Evolutionary conservation across 2,329 filamentous ascomycete species (phyloP), one percentile per base, ranked within the genome.

Genomic region (Ophiosphaerella korrae): DNA sequence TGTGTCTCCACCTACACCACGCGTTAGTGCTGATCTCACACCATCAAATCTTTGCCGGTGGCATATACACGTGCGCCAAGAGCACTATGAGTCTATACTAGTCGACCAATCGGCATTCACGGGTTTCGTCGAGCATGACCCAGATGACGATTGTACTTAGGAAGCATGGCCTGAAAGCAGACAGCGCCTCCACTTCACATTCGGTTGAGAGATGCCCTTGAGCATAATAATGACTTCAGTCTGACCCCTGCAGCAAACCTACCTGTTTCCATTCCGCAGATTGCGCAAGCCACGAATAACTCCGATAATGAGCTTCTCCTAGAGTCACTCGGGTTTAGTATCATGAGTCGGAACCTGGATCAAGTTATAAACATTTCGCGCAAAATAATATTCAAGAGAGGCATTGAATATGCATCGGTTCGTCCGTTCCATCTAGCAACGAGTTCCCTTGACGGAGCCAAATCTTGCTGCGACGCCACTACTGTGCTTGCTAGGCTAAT

Each of bases 371-470:
- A 26, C 0, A 39, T 55, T 21, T 21, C 3, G 18, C 9, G 5
- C 39, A 2, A 3, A 23, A 3, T 2, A 47, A 24, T 21, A 24
- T 54, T 11, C 11, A 2, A 13, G 2, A 26, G 35, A 24, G 37
- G 38, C 0, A 37, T 47, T n/a, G 42, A 50, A 23, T 12, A 42
- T 3, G 38, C 1, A 11, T 34, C 37, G 12, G 16, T 75, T 5
- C 60, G 64, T 45, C 73, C 73, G 1, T 62, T 73, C 16, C 75
- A 77, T 47, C 58, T 77, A 3, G 73, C 74, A 4, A 61, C 71
- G 3, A 71, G 45, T 11, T 77, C 72, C 42, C 48, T 78, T 3
- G 68, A 75, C 42, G 75, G 75, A 1, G 60, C 58, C 1, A 65
- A 61, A 24, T 43, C 61, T 3, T 77, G 75, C 42, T 77, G 75